Evolutionary conservation across 441 rosid genomes (phyloP), one percentile per base, ranked within the genome.

Genomic region (Gossypium trilobum): DNA sequence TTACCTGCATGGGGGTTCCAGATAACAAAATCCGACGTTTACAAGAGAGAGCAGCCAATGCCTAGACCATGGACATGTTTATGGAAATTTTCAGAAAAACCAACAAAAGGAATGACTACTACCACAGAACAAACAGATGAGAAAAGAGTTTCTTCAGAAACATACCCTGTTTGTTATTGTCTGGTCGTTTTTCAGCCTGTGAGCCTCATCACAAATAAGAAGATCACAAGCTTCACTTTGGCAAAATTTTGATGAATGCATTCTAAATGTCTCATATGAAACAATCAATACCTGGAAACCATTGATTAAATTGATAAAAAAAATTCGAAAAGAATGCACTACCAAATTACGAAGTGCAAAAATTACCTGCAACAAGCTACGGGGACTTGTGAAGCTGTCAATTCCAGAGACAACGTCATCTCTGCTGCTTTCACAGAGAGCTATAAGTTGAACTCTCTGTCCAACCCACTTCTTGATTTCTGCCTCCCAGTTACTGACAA

Each of bases 1-100:
- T 79, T 77, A 89, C 98, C 92, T 95, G 99, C 97, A 95, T 92
- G 73, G 99, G 98, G 68, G 99, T 95, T 80, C 99, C 99, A 36
- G 97, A 95, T 83, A 95, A 81, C 85, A 95, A 82, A 77, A 95
- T 86, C 61, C 98, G 88, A 16, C 95, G 96, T 78, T 83, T 88
- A 87, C 99, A 95, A 69, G 96, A 76, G 69, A 95, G 89, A 52
- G 93, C 80, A 78, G 99, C 97, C 85, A 95, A 85, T 75, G 98
- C 98, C 99, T 95, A 81, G 75, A 50, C 57, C 74, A 74, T 55
- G 67, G 44, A 81, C 44, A 76, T 66, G 39, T 77, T 62, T 27
- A 61, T 29, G 36, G 73, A 56, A 76, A 63, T 69, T 16, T 17
- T 73, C 11, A 80, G 72, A 70, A 25, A 31, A 71, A 27, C 22